Evolutionary conservation across 116 monocot genomes (phyloP), one percentile per base, ranked within the genome.

Genomic region (Posidonia oceanica): DNA sequence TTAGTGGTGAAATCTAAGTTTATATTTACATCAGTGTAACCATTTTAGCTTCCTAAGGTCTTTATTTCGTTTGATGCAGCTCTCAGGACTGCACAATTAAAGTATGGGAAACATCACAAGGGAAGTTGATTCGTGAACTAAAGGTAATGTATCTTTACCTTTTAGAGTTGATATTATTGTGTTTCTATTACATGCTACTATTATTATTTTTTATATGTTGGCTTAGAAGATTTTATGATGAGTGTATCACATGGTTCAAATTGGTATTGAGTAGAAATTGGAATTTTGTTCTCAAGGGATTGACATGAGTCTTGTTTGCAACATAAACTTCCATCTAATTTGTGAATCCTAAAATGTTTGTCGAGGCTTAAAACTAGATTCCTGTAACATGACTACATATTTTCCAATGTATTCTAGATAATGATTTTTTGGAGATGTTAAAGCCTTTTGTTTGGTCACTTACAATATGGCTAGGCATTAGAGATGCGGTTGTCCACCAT

Each of bases 61-160:
- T 70, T 70, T 11, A 17, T 23, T 70, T 57, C 39, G 44, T 38
- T 40, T 39, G 4, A 48, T 80, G 76, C 87, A 97, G 97, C 56
- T 97, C 97, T 39, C 89, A 97, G 72, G 97, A 97, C 78, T 97
- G 97, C 73, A 89, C 81, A 17, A 91, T 97, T 71, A 97, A 92
- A 75, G 87, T 97, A 13, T 97, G 97, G 97, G 89, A 87, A 72
- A 87, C 92, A 74, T 61, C 85, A 52, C 86, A 89, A 64, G 97
- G 97, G 75, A 97, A 89, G 68, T 74, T 89, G 56, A 84, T 97
- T 56, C 89, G 92, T 59, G 89, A 87, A 64, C 66, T 97, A 55
- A 87, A 89, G 95, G 95, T 95, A 86, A 44, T 7, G 38, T 58
- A 14, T 52, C 51, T 39, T 63, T 53, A 13, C 12, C 1, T 63